Conservation (phyloP, 306 rosid species). For the Rosa rugosa region DNA sequence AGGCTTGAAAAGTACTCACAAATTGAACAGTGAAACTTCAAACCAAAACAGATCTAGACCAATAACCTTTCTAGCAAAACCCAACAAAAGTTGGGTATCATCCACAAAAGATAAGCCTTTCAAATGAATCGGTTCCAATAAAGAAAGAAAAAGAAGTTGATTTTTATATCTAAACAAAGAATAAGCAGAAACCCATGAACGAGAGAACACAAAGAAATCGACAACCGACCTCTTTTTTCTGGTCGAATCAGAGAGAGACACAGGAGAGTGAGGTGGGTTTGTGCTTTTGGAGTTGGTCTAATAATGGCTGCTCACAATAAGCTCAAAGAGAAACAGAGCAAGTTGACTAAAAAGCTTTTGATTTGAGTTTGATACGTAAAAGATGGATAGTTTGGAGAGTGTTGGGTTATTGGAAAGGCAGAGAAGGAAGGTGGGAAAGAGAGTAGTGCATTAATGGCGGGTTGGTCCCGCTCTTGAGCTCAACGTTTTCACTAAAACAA, state of each 20-base stretch:
- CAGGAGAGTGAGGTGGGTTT: conserved; percentile 14
- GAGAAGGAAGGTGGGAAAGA: conserved; percentile 29
- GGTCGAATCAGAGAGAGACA: conserved; percentile 2
- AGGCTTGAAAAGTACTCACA: conserved; percentile 13
- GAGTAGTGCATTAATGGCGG: conserved; percentile 30
- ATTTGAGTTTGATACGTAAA: conserved; percentile 20
- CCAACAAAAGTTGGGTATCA: conserved; percentile 2
- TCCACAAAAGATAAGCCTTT: conserved; percentile 11
- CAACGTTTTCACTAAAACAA: not conserved
- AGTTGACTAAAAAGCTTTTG: conserved; percentile 24
- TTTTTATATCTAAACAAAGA: not conserved
- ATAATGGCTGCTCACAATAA: conserved; percentile 10
- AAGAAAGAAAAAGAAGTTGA: not conserved
- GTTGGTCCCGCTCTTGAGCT: conserved; percentile 33
- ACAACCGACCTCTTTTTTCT: conserved; percentile 23
- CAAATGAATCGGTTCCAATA: conserved; percentile 9
- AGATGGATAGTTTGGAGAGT: conserved; percentile 2
- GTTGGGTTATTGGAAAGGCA: conserved; percentile 3
- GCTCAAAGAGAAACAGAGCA: conserved; percentile 28
- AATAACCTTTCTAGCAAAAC: not conserved
- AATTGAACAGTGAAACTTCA: not conserved
- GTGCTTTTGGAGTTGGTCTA: conserved; percentile 1
- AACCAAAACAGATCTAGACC: conserved; percentile 35
- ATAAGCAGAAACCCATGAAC: conserved; percentile 8
- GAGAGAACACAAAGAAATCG: not conserved